Evolutionary conservation across 768 basidiomycete species (phyloP), one percentile per base, ranked within the genome.

Genomic region (Clavulina sp.): DNA sequence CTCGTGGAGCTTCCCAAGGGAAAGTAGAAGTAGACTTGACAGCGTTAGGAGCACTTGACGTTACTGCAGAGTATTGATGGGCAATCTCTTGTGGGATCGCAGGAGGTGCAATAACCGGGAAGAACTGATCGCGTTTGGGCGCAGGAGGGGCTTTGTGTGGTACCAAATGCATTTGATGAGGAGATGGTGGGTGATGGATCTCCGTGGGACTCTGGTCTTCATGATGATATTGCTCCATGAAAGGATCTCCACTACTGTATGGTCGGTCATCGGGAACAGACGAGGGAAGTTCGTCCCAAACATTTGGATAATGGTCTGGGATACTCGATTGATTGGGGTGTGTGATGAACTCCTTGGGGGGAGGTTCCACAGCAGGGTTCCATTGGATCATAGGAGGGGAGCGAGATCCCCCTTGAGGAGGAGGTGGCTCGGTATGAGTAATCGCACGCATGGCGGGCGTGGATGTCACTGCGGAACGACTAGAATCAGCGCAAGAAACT

Each of bases 1-100:
- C 72, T 30, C 82, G 76, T 9, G 75, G 80, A 58, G 75, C 74
- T 53, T 78, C 74, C 93, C 93, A 99, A n/a, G 93, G 91, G 64
- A 99, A 97, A 31, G 95, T 70, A 31, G 73, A 68, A 54, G 80
- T 80, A 21, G 92, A 75, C 60, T 84, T 84, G 24, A 65, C 66
- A 26, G 69, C 73, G 61, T 91, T 84, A 3, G 89, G 86, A 57
- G 70, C 73, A 24, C 50, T 33, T 21, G 48, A 44, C 34, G 63
- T 62, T 19, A 83, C 77, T 59, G 73, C 74, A 16, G 73, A 70
- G 66, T 92, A 85, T 62, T 84, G 74, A 38, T 69, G 72, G n/a
- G 81, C 69, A 40, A 80, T 66, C 26, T 73, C 66, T 44, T 79
- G 77, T 21, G 87, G 80, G 40, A 81, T 82, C 29, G 73, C 70